A percentile compares a stretch with the other conserved stretches of the same genome.
Evolutionary conservation across 495 filamentous ascomycete genomes (phyloP).

Genomic region (Xylaria palmicola): DNA sequence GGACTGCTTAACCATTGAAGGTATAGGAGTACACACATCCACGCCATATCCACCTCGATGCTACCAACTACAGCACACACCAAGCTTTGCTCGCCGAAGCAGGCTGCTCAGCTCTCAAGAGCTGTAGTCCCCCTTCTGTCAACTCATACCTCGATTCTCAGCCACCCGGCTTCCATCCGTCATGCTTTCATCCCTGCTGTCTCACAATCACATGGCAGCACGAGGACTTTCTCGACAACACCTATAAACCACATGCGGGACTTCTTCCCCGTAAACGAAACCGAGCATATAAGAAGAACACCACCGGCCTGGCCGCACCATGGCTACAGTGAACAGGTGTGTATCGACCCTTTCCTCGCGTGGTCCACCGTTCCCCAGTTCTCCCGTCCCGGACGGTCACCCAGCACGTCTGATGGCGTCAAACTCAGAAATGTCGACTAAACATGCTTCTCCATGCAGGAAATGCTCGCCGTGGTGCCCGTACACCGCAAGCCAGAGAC

Average conservation of each 20-base stretch:
- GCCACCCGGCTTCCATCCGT: slow-evolving; percentile 21
- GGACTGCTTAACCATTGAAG: not conserved
- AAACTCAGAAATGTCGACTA: too few relatives aligned
- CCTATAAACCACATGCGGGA: slow-evolving; percentile 36
- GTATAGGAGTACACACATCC: not conserved
- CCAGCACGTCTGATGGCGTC: too few relatives aligned
- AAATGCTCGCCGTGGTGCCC: slow-evolving; percentile 44
- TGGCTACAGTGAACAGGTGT: slow-evolving; percentile 54
- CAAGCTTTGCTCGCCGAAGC: slow-evolving; percentile 35
- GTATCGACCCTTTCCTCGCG: too few relatives aligned
- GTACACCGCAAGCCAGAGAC: slow-evolving; percentile 39
- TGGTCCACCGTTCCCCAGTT: too few relatives aligned
- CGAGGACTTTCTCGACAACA: slow-evolving; percentile 45
- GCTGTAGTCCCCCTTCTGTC: slow-evolving; percentile 25
- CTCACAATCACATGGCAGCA: slow-evolving; percentile 15
- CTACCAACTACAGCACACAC: slow-evolving; percentile 29
- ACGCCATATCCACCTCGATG: slow-evolving; percentile 20
- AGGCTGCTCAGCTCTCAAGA: slow-evolving; percentile 33
- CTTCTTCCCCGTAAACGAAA: slow-evolving; percentile 50
- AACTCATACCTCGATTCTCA: slow-evolving; percentile 5
- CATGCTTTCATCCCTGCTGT: slow-evolving; percentile 18
- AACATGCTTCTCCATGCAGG: too few relatives aligned
- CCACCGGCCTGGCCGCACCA: slow-evolving; percentile 69
- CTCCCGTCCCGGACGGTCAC: too few relatives aligned
- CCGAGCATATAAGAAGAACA: slow-evolving; percentile 45